Evolutionary conservation across 805 yeast genomes (phyloP), one percentile per base, ranked within the genome.

Genomic region (Ogataea sp.): DNA sequence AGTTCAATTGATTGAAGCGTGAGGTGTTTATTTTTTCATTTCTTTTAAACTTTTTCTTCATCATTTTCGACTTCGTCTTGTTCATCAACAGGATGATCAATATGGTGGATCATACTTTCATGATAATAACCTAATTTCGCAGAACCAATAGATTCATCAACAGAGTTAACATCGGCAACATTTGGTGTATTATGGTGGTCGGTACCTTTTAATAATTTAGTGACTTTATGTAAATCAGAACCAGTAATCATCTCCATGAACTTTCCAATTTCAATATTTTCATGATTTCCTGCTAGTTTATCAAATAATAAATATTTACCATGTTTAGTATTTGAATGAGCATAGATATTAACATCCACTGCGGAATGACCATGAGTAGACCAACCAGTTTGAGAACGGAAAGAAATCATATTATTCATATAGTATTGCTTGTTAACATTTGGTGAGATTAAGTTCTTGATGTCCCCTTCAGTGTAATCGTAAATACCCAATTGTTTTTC

Each of bases 331-430:
- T 81, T 81, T 25, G 88, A 72, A 56, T 80, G 73, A 0, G 83
- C 96, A 56, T 89, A 89, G 36, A 90, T 83, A 53, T 90, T 89
- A 28, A 89, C 96, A 60, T 89, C 97, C 14, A 89, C 96, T 0
- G 96, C 96, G 17, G 95, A 80, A 59, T 89, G 97, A 24, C 97
- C 97, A 53, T 87, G 95, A 0, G 97, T 89, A 9, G 95, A 71
- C 96, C 96, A 89, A n/a, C 96, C 97, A 15, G 87, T 76, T 59
- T 83, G 83, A 0, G 97, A 87, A 46, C 95, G 75, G n/a, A 62
- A 52, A 1, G 95, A 83, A 10, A 87, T 73, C 73, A 89, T 73
- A 40, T 78, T 70, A 52, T 84, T 82, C 41, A 87, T 59, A 30
- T 68, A 62, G 43, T 77, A 77, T 43, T 37, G 17, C 15, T 36